Conservation (phyloP, 495 filamentous ascomycete species). For the Neurospora sp. region DNA sequence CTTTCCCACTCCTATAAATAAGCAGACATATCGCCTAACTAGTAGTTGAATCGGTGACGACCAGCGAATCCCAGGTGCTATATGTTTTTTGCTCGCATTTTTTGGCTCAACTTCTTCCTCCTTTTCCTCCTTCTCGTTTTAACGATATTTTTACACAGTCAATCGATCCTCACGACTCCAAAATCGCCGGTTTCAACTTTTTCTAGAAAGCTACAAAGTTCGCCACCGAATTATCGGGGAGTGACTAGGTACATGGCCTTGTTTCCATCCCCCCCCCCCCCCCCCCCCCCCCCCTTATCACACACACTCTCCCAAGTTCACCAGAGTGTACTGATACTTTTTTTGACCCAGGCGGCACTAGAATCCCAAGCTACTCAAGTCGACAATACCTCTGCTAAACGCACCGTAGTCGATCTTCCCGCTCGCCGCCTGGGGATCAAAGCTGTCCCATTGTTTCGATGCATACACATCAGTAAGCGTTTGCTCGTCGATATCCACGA, state of each 20-base stretch:
- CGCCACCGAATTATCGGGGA: too few relatives aligned
- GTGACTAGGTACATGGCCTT: too few relatives aligned
- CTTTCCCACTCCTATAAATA: too few relatives aligned
- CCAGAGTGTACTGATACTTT: background rate
- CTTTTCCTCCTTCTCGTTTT: too few relatives aligned
- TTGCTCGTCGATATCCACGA: background rate
- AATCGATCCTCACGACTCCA: too few relatives aligned
- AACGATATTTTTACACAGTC: too few relatives aligned
- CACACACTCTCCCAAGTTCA: background rate
- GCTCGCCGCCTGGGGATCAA: background rate
- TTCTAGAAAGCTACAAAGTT: too few relatives aligned
- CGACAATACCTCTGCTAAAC: background rate
- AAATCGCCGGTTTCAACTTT: too few relatives aligned
- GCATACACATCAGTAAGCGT: too few relatives aligned
- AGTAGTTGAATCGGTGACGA: constrained; percentile 43
- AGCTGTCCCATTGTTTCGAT: background rate
- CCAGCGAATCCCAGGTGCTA: constrained; percentile 18
- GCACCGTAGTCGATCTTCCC: background rate
- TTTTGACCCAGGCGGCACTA: background rate
- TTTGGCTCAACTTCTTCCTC: too few relatives aligned
- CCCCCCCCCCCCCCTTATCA: too few relatives aligned
- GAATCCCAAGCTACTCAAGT: background rate
- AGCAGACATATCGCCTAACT: constrained; percentile 6
- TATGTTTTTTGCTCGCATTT: constrained; percentile 1
- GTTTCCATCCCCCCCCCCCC: too few relatives aligned